Base-by-base conservation (phyloP, 2,329 filamentous ascomycete genomes). In the Tolypocladium pustulatum region DNA sequence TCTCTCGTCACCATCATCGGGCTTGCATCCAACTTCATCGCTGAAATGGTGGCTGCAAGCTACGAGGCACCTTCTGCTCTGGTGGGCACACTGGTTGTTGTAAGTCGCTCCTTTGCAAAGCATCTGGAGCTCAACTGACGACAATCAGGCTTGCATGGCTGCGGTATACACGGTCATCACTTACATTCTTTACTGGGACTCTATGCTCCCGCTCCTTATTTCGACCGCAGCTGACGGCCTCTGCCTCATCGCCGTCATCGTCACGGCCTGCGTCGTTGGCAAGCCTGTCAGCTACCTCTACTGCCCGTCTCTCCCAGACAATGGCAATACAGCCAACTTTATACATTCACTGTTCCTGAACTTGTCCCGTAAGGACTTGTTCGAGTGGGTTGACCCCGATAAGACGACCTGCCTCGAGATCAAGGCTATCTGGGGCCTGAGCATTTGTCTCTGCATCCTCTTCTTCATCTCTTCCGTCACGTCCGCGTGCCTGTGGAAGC, bases 361-460 rank as follows among this genome's bases (percentile, higher is more conserved):
- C 63, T 68, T 72, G 59, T 62, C 67, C n/a, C 65, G 66, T 58
- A 61, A 65, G 55, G 64, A 66, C 62, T 62, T 63, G 43, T 74
- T 78, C 57, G 69, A 76, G 52, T 81, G 81, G 72, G 77, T 79
- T 27, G 77, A 78, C 58, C 75, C 77, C 4, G 79, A 78, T 65
- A 79, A 78, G 70, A 72, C 81, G 22, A 88, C 89, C 58, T 97
- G 92, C 76, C 85, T 86, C 67, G 86, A 94, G 77, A 85, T 91
- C 71, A 95, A 96, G 80, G 84, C 88, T 20, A 83, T 94, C 64
- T 96, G 91, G 92, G 91, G 91, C 1, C 74, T 96, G 61, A 83
- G 85, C 71, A 92, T 96, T 72, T 86, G 86, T 5, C 81, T 95
- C 55, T 91, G 86, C 71, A 81, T 89, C 51, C 75, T 90, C 40